Conservation (phyloP, 108 stramenopile species). For the Cyclostephanos invisitatus region DNA sequence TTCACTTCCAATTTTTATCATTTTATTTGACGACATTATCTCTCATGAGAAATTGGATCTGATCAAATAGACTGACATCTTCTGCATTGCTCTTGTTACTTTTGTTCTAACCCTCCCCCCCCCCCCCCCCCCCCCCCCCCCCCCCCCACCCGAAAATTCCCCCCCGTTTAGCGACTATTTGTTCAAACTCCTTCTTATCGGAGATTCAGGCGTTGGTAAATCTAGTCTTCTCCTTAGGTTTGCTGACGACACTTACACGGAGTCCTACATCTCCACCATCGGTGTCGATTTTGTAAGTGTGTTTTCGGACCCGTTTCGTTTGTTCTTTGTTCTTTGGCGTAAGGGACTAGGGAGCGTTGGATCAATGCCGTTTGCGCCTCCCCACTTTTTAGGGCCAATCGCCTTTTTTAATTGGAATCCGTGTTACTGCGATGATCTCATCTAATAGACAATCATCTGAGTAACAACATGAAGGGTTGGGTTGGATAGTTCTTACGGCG, state of each 20-base stretch:
- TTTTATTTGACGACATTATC: background rate
- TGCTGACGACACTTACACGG: constrained; percentile 98
- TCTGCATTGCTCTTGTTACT: background rate
- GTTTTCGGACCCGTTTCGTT: constrained; percentile 1
- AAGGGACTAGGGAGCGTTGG: background rate
- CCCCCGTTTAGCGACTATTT: constrained; percentile 77
- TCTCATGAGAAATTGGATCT: background rate
- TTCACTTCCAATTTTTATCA: background rate
- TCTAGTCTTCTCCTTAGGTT: constrained; percentile 91
- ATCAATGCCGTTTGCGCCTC: background rate
- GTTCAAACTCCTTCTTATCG: constrained; percentile 94
- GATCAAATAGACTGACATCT: background rate
- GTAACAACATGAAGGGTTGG: background rate
- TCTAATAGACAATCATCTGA: background rate
- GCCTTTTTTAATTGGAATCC: background rate
- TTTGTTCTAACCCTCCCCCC: background rate
- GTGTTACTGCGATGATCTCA: background rate
- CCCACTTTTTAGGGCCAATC: no score
- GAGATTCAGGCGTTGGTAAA: constrained; percentile 95
- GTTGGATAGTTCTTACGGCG: background rate
- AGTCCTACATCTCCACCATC: constrained; percentile 98
- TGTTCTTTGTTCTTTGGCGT: background rate
- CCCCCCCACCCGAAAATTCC: background rate
- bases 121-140: background rate
- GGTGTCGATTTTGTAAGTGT: constrained; percentile 97